A percentile compares a stretch with the other conserved stretches of the same genome.
Evolutionary conservation across 768 basidiomycete species (phyloP).

Genomic region (Boletus eberwhitei): DNA sequence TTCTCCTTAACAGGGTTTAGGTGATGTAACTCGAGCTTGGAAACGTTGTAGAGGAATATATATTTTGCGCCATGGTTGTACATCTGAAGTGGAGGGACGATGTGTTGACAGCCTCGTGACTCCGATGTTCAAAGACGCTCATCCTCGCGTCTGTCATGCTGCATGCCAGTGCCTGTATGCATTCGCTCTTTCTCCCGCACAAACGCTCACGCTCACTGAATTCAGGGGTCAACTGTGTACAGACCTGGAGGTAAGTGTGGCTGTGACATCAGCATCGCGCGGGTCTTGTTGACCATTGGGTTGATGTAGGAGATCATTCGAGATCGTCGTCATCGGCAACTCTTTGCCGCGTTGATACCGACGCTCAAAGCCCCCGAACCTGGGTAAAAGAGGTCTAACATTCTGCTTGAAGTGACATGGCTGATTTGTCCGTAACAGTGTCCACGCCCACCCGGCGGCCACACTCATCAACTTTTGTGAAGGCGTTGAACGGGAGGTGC

Average conservation of each 20-base stretch:
- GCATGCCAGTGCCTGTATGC: conserved; percentile 83
- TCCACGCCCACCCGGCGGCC: conserved; percentile 83
- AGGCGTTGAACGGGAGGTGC: conserved; percentile 70
- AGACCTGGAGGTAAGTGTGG: conserved; percentile 66
- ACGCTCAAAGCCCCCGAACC: conserved; percentile 74
- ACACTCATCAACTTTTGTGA: conserved; percentile 92
- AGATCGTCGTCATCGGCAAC: conserved; percentile 59
- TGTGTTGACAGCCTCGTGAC: conserved; percentile 54
- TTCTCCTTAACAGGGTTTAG: conserved; percentile 29
- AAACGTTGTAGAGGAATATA: conserved; percentile 56
- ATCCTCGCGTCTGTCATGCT: conserved; percentile 71
- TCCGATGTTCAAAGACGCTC: conserved; percentile 73
- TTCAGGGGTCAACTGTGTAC: conserved; percentile 83
- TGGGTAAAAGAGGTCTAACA: conserved; percentile 39
- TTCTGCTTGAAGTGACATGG: not conserved
- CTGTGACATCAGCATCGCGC: not conserved
- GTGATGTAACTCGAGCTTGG: conserved; percentile 80
- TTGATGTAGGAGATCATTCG: conserved; percentile 64
- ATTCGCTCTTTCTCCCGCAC: conserved; percentile 1
- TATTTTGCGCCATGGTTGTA: not conserved
- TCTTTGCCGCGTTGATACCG: conserved; percentile 69
- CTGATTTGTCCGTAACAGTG: conserved; percentile 40
- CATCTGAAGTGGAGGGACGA: not conserved
- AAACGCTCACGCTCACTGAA: not conserved
- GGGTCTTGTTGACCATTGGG: not conserved